Percentiles rank a stretch among this genome's conserved stretches.
phyloP scores from a whole-genome alignment of 345 rosid species.

The Aquilaria yunnanensis region DNA sequence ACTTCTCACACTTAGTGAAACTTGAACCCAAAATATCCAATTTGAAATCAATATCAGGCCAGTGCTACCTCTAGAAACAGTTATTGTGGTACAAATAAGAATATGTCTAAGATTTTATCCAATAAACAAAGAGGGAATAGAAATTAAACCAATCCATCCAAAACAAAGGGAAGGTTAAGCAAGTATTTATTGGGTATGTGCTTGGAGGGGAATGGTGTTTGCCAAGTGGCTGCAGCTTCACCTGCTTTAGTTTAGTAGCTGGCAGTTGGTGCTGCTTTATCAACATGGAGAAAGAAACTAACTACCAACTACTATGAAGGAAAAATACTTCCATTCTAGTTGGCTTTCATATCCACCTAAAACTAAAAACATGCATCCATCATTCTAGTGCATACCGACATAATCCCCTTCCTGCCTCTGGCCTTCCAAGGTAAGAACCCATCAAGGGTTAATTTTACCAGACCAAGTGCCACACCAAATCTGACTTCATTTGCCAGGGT shows the following conservation, averaged over 20 bases:
- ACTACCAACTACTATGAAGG: slow-evolving; percentile 7
- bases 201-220: background rate
- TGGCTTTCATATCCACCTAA: background rate
- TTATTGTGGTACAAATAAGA: no score
- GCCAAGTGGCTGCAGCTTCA: background rate
- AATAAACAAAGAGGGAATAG: no score
- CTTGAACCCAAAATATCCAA: no score
- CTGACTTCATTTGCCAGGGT: no score
- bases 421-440: background rate
- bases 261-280: slow-evolving; percentile 11
- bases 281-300: background rate
- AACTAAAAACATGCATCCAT: background rate
- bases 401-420: background rate
- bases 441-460: background rate
- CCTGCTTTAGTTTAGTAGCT: background rate
- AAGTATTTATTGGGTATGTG: background rate
- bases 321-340: background rate
- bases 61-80: no score
- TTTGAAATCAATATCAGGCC: no score
- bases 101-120: no score
- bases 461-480: background rate
- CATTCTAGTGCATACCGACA: no score
- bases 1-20: no score
- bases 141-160: no score
- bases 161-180: no score